A percentile compares a stretch with the other conserved stretches of the same genome.
phyloP scores from a whole-genome alignment of 2,329 filamentous ascomycete genomes.

The Phaeosphaeriaceae sp. region DNA sequence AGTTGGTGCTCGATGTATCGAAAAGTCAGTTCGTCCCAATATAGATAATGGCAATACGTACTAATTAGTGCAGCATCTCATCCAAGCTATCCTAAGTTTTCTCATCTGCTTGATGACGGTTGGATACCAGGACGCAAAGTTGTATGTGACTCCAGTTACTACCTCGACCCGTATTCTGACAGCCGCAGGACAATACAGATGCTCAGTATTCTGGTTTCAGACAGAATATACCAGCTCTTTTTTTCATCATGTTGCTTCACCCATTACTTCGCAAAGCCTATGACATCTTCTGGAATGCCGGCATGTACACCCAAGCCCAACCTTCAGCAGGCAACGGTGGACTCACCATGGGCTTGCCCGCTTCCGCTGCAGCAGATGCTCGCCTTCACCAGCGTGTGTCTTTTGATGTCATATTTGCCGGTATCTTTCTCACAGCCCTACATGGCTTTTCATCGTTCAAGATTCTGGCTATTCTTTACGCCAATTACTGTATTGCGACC shows the following conservation, averaged over 20 bases:
- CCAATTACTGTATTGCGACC: constrained; percentile 83
- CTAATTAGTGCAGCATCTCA: constrained; percentile 67
- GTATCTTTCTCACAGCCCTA: constrained; percentile 77
- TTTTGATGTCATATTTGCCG: constrained; percentile 83
- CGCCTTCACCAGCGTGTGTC: constrained; percentile 69
- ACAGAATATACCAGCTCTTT: constrained; percentile 82
- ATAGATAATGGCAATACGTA: neutral
- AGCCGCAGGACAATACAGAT: constrained; percentile 80
- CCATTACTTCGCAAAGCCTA: constrained; percentile 78
- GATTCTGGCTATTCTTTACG: constrained; percentile 76
- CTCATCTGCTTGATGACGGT: constrained; percentile 73
- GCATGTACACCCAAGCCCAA: constrained; percentile 53
- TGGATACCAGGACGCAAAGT: constrained; percentile 95
- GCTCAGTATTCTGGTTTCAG: constrained; percentile 86
- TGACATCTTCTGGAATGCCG: constrained; percentile 59
- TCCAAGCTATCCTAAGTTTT: constrained; percentile 78
- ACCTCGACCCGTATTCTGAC: constrained; percentile 10
- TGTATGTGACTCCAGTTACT: constrained; percentile 53
- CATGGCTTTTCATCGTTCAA: constrained; percentile 89
- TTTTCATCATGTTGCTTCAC: constrained; percentile 75
- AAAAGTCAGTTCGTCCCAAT: constrained; percentile 62
- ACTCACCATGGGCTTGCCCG: constrained; percentile 51
- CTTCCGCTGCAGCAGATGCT: constrained; percentile 60
- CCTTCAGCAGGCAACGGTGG: constrained; percentile 39
- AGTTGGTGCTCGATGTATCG: constrained; percentile 84